Percentiles rank a stretch among this genome's conserved stretches.
Evolutionary conservation across 495 filamentous ascomycete species (phyloP).

Genomic region (Recurvomyces mirabilis): DNA sequence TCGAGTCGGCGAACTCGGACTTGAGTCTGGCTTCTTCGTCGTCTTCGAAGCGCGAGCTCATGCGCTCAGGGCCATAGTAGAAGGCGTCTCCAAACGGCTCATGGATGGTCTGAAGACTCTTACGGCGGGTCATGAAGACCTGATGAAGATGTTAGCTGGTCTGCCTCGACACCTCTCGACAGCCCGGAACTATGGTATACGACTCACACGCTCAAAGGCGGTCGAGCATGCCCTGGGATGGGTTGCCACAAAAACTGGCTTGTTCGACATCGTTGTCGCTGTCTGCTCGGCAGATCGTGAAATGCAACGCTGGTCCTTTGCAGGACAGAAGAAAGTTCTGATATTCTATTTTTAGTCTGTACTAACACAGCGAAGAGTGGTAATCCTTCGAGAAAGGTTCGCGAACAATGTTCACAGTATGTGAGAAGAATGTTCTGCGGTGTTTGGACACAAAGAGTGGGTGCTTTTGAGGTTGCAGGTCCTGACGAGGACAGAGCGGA

Average conservation of each 20-base stretch:
- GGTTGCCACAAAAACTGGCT: conserved; percentile 83
- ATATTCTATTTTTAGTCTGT: not conserved
- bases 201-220: conserved; percentile 78
- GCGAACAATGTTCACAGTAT: too few relatives aligned
- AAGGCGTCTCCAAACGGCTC: conserved; percentile 96
- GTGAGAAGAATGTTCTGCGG: too few relatives aligned
- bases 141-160: conserved; percentile 29
- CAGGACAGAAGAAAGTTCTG: not conserved
- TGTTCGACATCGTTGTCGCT: conserved; percentile 47
- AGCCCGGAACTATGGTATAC: too few relatives aligned
- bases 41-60: conserved; percentile 61
- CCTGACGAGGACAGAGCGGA: too few relatives aligned
- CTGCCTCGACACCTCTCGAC: too few relatives aligned
- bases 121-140: conserved; percentile 90
- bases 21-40: conserved; percentile 57
- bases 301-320: not conserved
- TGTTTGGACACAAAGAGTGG: too few relatives aligned
- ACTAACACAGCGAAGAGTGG: conserved; percentile 6
- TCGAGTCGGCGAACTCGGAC: conserved; percentile 66
- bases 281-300: not conserved
- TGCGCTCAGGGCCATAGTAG: conserved; percentile 84
- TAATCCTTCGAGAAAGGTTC: too few relatives aligned
- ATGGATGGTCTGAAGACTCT: conserved; percentile 71
- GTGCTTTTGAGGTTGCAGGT: too few relatives aligned
- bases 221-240: conserved; percentile 92